These are phyloP conservation scores for Pythium periplocum DNA, from an alignment of 352 stramenopile species.

Conservation along the genomic window DNA sequence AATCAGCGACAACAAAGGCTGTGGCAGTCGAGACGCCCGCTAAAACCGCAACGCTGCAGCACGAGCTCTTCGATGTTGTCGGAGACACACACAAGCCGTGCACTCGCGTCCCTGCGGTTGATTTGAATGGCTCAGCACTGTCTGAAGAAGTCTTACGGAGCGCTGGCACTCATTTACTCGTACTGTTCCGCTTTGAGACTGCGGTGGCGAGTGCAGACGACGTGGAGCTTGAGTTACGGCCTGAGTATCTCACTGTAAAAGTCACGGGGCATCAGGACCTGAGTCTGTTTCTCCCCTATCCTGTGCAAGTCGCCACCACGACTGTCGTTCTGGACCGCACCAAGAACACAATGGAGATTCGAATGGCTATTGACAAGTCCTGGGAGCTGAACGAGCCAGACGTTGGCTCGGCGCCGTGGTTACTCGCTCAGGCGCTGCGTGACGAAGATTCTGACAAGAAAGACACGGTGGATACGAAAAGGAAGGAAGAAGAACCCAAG, in stretches of 20 bases:
- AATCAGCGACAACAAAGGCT: conserved; percentile 8
- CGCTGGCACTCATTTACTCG: conserved; percentile 26
- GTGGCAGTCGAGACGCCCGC: conserved; percentile 4
- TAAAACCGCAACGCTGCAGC: conserved; percentile 28
- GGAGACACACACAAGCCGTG: conserved; percentile 16
- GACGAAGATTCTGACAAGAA: conserved; percentile 17
- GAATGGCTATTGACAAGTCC: conserved; percentile 39
- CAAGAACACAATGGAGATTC: conserved; percentile 34
- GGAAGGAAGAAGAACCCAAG: conserved; percentile 21
- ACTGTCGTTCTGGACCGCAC: conserved; percentile 28
- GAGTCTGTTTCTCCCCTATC: conserved; percentile 62
- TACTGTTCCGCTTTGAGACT: conserved; percentile 35
- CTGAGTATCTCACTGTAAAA: conserved; percentile 47
- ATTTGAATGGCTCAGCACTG: conserved; percentile 32
- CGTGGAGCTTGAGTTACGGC: conserved; percentile 42
- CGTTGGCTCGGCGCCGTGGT: conserved; percentile 57
- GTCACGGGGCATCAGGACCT: conserved; percentile 40
- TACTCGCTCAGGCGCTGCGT: conserved; percentile 47
- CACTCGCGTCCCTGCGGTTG: conserved; percentile 24
- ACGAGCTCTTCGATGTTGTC: conserved; percentile 38
- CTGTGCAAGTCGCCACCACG: conserved; percentile 29
- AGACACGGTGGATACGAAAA: conserved; percentile 1
- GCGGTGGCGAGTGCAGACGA: conserved; percentile 22
- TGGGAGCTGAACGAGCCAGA: conserved; percentile 42
- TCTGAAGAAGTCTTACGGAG: conserved; percentile 35